Evolutionary conservation across 202 grass and related monocot species (phyloP).

Genomic region (Hordeum pubiflorum): DNA sequence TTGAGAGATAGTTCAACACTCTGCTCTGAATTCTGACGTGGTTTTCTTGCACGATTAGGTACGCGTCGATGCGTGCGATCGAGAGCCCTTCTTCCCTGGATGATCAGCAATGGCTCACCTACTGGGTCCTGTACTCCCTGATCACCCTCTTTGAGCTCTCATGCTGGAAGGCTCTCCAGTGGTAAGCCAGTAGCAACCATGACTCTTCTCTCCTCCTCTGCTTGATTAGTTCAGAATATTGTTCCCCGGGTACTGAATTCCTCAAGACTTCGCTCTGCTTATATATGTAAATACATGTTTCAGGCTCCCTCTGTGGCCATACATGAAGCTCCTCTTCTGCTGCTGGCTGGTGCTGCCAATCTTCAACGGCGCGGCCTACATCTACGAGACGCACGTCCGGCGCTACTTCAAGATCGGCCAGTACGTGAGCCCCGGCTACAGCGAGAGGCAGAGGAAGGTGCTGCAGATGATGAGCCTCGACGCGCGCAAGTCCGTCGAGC

Average conservation of each 20-base stretch:
- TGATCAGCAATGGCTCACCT: constrained; percentile 99
- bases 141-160: constrained; percentile 91
- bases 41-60: constrained; percentile 35
- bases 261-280: neutral
- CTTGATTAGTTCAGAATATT: neutral
- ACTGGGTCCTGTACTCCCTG: constrained; percentile 85
- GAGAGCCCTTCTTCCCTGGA: constrained; percentile 82
- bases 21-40: constrained; percentile 7
- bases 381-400: constrained; percentile 70
- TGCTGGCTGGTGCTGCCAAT: constrained; percentile 92
- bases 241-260: neutral
- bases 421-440: constrained; percentile 58
- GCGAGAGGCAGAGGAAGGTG: constrained; percentile 58
- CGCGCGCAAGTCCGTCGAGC: constrained; percentile 70
- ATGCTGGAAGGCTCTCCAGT: constrained; percentile 84
- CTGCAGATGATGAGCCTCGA: constrained; percentile 96
- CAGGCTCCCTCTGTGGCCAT: constrained; percentile 85
- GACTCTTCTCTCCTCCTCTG: neutral
- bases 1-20: neutral
- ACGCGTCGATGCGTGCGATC: constrained; percentile 87
- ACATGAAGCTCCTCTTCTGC: constrained; percentile 90
- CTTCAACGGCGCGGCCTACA: constrained; percentile 94
- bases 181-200: constrained; percentile 28
- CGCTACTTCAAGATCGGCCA: constrained; percentile 74
- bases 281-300: neutral